A percentile compares a stretch with the other conserved stretches of the same genome.
Conservation (phyloP, 345 rosid genomes). For the Lepidium sativum region DNA sequence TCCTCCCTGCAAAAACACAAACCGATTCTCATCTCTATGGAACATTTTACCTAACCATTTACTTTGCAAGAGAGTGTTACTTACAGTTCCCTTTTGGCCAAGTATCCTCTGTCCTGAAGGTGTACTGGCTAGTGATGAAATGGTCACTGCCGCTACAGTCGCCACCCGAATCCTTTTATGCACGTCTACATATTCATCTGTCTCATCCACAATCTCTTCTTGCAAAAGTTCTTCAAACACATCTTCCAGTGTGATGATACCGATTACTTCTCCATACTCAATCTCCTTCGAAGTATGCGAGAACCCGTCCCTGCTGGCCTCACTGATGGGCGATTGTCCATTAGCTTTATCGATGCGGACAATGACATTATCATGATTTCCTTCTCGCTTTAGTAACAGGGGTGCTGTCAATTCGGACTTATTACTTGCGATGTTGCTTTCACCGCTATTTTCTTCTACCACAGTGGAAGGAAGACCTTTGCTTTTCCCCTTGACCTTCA, state of each 20-base stretch:
- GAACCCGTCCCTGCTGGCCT: slow-evolving; percentile 34
- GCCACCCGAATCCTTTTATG: slow-evolving; percentile 97
- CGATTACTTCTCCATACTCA: slow-evolving; percentile 88
- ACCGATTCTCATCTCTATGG: not conserved
- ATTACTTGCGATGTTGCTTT: slow-evolving; percentile 22
- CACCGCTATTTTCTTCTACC: slow-evolving; percentile 31
- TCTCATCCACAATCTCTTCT: slow-evolving; percentile 99
- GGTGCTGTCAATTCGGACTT: slow-evolving; percentile 54
- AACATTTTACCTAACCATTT: not conserved
- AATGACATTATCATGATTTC: slow-evolving; percentile 39
- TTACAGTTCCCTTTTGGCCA: slow-evolving; percentile 29
- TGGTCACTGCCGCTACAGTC: slow-evolving; percentile 80
- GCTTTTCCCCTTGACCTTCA: slow-evolving; percentile 55
- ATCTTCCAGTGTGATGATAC: slow-evolving; percentile 93
- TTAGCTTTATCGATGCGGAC: slow-evolving; percentile 54
- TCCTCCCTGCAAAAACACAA: slow-evolving; percentile 18
- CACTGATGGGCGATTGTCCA: slow-evolving; percentile 23
- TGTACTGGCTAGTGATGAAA: slow-evolving; percentile 75
- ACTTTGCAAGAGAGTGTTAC: not conserved
- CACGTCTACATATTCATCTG: slow-evolving; percentile 93
- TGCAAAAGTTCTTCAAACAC: slow-evolving; percentile 91
- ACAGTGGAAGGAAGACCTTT: slow-evolving; percentile 33
- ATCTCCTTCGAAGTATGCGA: slow-evolving; percentile 52
- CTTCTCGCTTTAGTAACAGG: slow-evolving; percentile 49
- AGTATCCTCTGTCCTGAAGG: slow-evolving; percentile 73